Percentiles rank a stretch among this genome's conserved stretches.
Conservation (phyloP, 129 eudicot genomes). For the Helichrysum umbraculigerum region DNA sequence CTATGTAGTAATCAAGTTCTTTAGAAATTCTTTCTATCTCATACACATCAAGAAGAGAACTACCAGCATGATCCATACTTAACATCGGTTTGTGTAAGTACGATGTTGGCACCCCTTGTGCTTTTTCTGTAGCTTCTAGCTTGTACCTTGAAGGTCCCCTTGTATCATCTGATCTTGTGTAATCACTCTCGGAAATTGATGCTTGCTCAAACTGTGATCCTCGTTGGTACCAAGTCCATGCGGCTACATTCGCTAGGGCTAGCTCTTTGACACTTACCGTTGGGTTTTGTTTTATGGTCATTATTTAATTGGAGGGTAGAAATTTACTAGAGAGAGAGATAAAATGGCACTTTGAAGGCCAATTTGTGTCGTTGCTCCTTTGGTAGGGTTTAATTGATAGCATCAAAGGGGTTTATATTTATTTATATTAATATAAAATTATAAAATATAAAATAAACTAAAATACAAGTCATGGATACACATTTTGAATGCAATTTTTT, state of each 20-base stretch:
- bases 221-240: constrained; percentile 51
- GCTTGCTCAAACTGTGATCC: constrained; percentile 39
- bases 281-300: constrained; percentile 9
- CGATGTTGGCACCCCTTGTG: constrained; percentile 1
- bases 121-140: constrained; percentile 37
- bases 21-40: constrained; percentile 57
- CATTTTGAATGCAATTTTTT: not conserved
- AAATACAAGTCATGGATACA: constrained; percentile 26
- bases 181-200: constrained; percentile 26
- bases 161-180: constrained; percentile 15
- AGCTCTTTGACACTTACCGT: constrained; percentile 27
- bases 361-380: constrained; percentile 2
- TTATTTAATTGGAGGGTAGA: constrained; percentile 3
- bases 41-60: constrained; percentile 52
- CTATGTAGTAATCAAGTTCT: constrained; percentile 42
- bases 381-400: not conserved
- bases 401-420: not conserved
- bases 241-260: constrained; percentile 43
- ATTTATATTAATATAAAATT: no score
- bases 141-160: constrained; percentile 45
- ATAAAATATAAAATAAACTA: no score
- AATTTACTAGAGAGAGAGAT: not conserved
- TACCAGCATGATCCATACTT: constrained; percentile 3
- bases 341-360: constrained; percentile 8
- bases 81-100: constrained; percentile 4